Conservation (phyloP, 805 yeast genomes). For the Torulaspora maleeae region DNA sequence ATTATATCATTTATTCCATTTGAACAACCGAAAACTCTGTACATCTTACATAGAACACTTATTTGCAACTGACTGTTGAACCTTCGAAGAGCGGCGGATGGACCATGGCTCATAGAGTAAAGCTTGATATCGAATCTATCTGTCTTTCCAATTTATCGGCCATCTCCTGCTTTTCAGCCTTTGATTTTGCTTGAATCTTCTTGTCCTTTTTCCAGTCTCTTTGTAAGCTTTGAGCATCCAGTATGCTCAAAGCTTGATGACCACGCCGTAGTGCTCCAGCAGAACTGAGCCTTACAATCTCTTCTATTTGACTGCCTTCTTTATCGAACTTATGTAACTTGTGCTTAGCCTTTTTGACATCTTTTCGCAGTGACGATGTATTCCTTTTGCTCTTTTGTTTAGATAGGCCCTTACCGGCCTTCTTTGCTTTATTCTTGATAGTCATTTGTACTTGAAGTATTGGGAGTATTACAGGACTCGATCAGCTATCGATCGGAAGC, state of each 20-base stretch:
- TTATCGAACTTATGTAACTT: conserved; percentile 25
- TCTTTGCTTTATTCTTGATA: background rate
- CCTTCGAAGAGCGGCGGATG: background rate
- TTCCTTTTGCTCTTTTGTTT: conserved; percentile 10
- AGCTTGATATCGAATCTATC: conserved; percentile 34
- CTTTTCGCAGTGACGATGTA: conserved; percentile 18
- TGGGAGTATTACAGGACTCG: background rate
- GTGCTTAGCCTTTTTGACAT: conserved; percentile 27
- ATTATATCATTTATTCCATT: conserved; percentile 13
- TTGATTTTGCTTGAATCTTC: conserved; percentile 18
- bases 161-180: conserved; percentile 25
- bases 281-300: conserved; percentile 4
- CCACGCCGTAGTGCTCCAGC: background rate
- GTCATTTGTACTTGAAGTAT: background rate
- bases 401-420: conserved; percentile 2
- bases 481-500: background rate
- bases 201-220: conserved; percentile 31
- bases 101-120: conserved; percentile 20
- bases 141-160: conserved; percentile 32
- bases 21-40: conserved; percentile 10
- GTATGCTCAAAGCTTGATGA: conserved; percentile 2
- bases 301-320: conserved; percentile 10
- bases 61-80: background rate
- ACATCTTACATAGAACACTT: conserved; percentile 10
- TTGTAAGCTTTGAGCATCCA: conserved; percentile 21